Base-by-base conservation (phyloP, 106 monocot genomes). In the Phalaenopsis aphrodite region DNA sequence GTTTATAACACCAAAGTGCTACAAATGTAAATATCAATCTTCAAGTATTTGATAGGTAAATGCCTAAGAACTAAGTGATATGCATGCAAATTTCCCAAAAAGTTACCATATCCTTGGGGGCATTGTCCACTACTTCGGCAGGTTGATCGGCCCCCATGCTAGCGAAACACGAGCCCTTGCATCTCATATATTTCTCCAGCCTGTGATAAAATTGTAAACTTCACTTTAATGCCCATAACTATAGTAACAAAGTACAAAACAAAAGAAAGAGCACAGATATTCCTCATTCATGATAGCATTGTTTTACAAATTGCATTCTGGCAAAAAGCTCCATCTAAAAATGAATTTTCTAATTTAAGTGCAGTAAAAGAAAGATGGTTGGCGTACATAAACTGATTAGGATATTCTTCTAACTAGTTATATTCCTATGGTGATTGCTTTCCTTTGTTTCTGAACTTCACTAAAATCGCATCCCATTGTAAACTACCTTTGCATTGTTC, bases 101-200 rank as follows among this genome's bases (percentile, higher is more conserved):
- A 30, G 30, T 30, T 30, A 93, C 93, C 89, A 75, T 83, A 74
- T 88, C 61, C 77, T 79, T 84, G 16, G 98, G 94, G 11, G 94
- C 94, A 88, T 95, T 88, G 49, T 89, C 89, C 21, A 75, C 78
- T 58, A 58, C 57, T 78, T 58, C 57, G 41, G 78, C 57, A 19
- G 78, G 55, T 57, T 78, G 56, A 58, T 58, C 56, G 57, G 78
- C 57, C 58, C 56, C 78, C 38, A 41, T 58, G 41, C 78, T 58
- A 56, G 57, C 78, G 39, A 78, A 78, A 58, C 78, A 95, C 52
- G 88, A 84, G 21, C 90, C 91, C 80, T 92, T 94, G 88, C 98
- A 99, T 80, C 81, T 94, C 92, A 94, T 91, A 78, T 91, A 86
- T 83, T 89, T 98, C 89, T 89, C 57, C 57, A 78, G 56, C 57